Evolutionary conservation across 345 rosid species (phyloP), one percentile per base, ranked within the genome.

Genomic region (Salix caprea): DNA sequence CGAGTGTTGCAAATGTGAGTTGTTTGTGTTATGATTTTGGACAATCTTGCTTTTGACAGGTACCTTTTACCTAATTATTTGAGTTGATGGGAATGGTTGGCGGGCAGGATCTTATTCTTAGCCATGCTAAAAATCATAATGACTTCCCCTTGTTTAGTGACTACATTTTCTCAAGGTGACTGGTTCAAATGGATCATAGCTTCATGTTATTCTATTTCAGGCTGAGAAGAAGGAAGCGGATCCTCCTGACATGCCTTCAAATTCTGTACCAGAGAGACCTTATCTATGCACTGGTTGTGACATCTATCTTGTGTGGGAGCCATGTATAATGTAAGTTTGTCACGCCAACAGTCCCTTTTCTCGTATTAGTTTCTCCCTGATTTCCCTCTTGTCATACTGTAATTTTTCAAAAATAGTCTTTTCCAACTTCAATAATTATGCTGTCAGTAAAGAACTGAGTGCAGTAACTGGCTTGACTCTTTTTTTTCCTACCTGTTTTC

Each of bases 221-320:
- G 87, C 81, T 15, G 69, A 74, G 69, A 84, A 71, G 24, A 81
- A 80, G 26, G 79, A 78, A 64, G 77, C 72, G 36, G 87, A 84
- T 83, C 71, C 79, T 70, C 30, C 26, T 42, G 18, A 68, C 62
- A 72, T 81, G 50, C 84, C 70, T 72, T 74, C 67, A 39, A 28
- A 36, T 70, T 56, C 67, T 58, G 21, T 58, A 46, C 74, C 79
- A 54, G 82, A 68, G 34, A 88, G 86, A 75, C 94, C 97, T 8
- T 95, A 95, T 85, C 85, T 95, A 15, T 93, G 98, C 75, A 95
- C 97, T 68, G 99, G 97, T 70, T 88, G 86, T 76, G 97, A 95
- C 84, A 89, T 91, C 79, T 93, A 84, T 84, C 86, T 93, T 65
- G 87, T 85, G 61, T 93, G 96, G 91, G 96, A 93, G 83, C 97